phyloP scores from a whole-genome alignment of 106 monocot species.

The Hemerocallis citrina region DNA sequence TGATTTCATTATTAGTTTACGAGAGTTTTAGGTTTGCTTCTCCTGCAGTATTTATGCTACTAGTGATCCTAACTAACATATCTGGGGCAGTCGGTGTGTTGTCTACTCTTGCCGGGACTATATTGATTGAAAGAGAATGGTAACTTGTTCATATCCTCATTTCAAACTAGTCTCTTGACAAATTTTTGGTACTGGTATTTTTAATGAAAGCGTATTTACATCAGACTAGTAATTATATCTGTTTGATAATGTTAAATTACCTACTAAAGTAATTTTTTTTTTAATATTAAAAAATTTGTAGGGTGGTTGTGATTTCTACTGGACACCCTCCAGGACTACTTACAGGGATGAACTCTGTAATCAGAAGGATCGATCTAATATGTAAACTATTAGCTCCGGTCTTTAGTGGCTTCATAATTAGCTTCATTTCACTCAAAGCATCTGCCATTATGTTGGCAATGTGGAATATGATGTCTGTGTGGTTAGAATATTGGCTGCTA shows the following conservation, averaged over 20 bases:
- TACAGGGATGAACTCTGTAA: conserved; percentile 71
- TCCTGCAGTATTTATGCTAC: conserved; percentile 33
- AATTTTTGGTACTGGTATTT: background rate
- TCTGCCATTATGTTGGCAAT: conserved; percentile 59
- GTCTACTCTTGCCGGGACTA: conserved; percentile 93
- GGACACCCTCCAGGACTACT: conserved; percentile 51
- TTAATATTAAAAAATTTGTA: too few species aligned
- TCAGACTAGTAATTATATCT: too few species aligned
- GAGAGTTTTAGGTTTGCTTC: conserved; percentile 18
- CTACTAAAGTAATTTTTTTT: too few species aligned
- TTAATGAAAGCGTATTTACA: too few species aligned
- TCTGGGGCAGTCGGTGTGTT: conserved; percentile 77
- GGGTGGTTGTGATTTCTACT: conserved; percentile 84
- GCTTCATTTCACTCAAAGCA: conserved; percentile 71
- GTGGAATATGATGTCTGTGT: conserved; percentile 72
- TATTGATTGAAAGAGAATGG: conserved; percentile 98
- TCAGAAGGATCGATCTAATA: conserved; percentile 79
- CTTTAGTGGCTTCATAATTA: conserved; percentile 81
- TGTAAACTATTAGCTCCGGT: conserved; percentile 94
- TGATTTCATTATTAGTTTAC: conserved; percentile 40
- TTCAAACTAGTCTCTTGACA: background rate
- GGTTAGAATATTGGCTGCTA: conserved; percentile 81
- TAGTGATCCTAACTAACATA: conserved; percentile 54
- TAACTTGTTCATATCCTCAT: conserved; percentile 12
- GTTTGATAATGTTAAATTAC: too few species aligned